A percentile compares a stretch with the other conserved stretches of the same genome.
Evolutionary conservation across 495 filamentous ascomycete species (phyloP).

Genomic region (Tuber borchii): DNA sequence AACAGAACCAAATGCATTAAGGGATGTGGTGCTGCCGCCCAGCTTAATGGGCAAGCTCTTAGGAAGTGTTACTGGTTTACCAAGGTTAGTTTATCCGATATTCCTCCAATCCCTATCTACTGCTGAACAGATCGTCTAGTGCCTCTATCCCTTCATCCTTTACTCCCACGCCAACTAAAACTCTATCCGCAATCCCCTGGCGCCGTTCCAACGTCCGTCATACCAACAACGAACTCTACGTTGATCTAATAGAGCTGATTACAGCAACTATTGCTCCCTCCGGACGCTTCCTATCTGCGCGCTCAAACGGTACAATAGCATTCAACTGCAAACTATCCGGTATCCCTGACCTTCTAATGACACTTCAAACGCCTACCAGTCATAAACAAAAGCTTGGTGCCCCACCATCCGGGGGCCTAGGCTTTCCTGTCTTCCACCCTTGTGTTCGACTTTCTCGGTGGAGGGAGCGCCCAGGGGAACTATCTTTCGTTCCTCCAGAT

Average conservation of each 20-base stretch:
- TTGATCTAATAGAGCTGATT: conserved; percentile 87
- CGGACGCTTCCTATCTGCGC: conserved; percentile 73
- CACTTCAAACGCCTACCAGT: conserved; percentile 46
- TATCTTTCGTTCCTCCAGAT: conserved; percentile 93
- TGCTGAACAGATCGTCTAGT: conserved; percentile 28
- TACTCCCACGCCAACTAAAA: conserved; percentile 43
- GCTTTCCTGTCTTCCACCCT: conserved; percentile 93
- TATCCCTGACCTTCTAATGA: conserved; percentile 79
- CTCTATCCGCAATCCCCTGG: conserved; percentile 68
- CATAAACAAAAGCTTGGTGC: conserved; percentile 57
- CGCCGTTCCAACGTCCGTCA: conserved; percentile 85
- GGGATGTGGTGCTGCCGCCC: conserved; percentile 85
- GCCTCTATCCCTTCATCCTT: conserved; percentile 43
- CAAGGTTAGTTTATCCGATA: conserved; percentile 42
- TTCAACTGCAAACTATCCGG: conserved; percentile 94
- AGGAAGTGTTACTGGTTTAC: conserved; percentile 70
- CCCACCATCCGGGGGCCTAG: conserved; percentile 52
- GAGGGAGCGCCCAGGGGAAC: conserved; percentile 77
- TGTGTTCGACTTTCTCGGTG: conserved; percentile 81
- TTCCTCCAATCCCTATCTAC: conserved; percentile 2
- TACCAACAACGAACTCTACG: conserved; percentile 94
- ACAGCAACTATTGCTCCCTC: conserved; percentile 83
- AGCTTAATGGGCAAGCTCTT: conserved; percentile 84
- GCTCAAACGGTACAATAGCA: conserved; percentile 86
- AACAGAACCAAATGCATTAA: conserved; percentile 86